A percentile compares a stretch with the other conserved stretches of the same genome.
phyloP scores from a whole-genome alignment of 768 basidiomycete species.

The Artomyces pyxidatus region DNA sequence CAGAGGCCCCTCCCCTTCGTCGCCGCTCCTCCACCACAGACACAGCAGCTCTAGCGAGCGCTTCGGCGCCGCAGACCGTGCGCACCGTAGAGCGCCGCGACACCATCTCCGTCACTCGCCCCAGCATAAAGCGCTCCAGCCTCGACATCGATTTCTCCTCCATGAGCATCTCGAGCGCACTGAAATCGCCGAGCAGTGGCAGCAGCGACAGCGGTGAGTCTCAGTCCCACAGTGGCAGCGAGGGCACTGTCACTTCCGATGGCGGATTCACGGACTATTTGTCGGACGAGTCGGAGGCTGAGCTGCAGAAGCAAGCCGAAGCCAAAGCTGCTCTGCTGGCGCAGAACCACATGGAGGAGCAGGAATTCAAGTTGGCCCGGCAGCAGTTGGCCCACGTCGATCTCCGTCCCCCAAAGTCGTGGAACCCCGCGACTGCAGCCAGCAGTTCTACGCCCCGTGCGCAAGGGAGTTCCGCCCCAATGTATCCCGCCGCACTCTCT shows the following conservation, averaged over 20 bases:
- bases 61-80: neutral
- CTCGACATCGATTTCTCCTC: constrained; percentile 33
- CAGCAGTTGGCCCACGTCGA: constrained; percentile 71
- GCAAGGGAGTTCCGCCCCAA: constrained; percentile 5
- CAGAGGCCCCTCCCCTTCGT: constrained; percentile 17
- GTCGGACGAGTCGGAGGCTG: constrained; percentile 89
- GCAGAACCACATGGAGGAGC: constrained; percentile 74
- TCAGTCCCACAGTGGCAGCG: constrained; percentile 39
- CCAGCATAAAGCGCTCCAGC: constrained; percentile 13
- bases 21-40: constrained; percentile 17
- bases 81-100: constrained; percentile 16
- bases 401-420: constrained; percentile 67
- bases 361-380: constrained; percentile 74
- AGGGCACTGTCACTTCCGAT: constrained; percentile 76
- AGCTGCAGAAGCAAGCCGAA: constrained; percentile 81
- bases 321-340: constrained; percentile 67
- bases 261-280: constrained; percentile 86
- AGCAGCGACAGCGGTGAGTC: constrained; percentile 50
- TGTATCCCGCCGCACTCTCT: constrained; percentile 4
- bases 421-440: constrained; percentile 37
- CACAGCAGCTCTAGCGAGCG: neutral
- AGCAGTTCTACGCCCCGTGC: constrained; percentile 10
- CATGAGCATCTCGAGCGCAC: constrained; percentile 28
- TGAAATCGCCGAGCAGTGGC: constrained; percentile 31
- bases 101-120: constrained; percentile 14